Evolutionary conservation across 768 basidiomycete species (phyloP), one percentile per base, ranked within the genome.

Genomic region (Pleurotus tuber-regium): DNA sequence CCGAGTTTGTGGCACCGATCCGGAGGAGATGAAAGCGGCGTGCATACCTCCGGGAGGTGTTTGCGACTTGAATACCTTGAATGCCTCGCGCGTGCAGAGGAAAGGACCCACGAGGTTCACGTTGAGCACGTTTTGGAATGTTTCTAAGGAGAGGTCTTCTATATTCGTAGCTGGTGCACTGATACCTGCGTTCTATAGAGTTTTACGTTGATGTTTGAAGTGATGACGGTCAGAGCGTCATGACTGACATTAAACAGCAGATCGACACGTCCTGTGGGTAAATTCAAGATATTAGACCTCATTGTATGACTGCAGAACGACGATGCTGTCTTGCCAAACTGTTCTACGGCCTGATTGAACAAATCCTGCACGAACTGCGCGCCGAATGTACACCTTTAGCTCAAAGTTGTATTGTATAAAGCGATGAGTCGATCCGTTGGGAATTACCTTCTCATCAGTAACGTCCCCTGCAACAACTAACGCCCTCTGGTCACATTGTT

Each of bases 161-260:
- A 89, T 72, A 0, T 78, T 77, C 0, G 74, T 63, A 10, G 71
- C 62, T 4, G 75, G 69, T 0, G 79, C 67, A 5, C 70, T 68
- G 25, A 81, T 75, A 0, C 92, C 92, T 1, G 92, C 92, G 59
- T 93, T 93, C 89, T 92, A 54, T 16, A 28, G 4, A n/a, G n/a
- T 12, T 18, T 23, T 24, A 26, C 7, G 23, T 38, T 51, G 8
- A 33, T 7, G 18, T n/a, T n/a, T n/a, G 10, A 18, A 33, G 18
- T 18, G 41, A n/a, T 33, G 16, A 33, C 5, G n/a, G 24, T 5
- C n/a, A 9, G 8, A 18, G 24, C 8, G 24, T 25, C 12, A 36
- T 25, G 28, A 60, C 80, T 59, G 56, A 85, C 91, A 64, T 93
- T 93, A 70, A 93, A 95, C 21, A 93, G 60, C 28, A 92, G 60